Conservation (phyloP, 345 rosid genomes). For the Arabidopsis thaliana region TAIR10.1 NC_003070.9:22661001-22661500, state of each 20-base stretch:
- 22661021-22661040: too few relatives aligned
- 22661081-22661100: conserved; percentile 46
- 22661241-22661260: conserved; percentile 39
- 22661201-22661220: conserved; percentile 36
- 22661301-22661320: conserved; percentile 39
- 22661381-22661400: conserved; percentile 28
- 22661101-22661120: neutral
- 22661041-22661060: too few relatives aligned
- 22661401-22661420: conserved; percentile 15
- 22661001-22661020: conserved; percentile 34
- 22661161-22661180: accelerated
- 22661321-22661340: conserved; percentile 30
- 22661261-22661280: conserved; percentile 31
- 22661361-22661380: conserved; percentile 33
- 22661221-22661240: conserved; percentile 29
- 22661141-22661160: neutral
- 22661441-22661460: neutral
- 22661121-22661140: neutral
- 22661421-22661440: conserved; percentile 21
- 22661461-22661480: neutral
- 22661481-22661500: neutral
- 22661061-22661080: conserved; percentile 51
- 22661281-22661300: conserved; percentile 34
- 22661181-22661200: conserved; percentile 36
- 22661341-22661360: conserved; percentile 35